phyloP scores from a whole-genome alignment of 495 filamentous ascomycete genomes.

The Massariosphaeria phaeospora region DNA sequence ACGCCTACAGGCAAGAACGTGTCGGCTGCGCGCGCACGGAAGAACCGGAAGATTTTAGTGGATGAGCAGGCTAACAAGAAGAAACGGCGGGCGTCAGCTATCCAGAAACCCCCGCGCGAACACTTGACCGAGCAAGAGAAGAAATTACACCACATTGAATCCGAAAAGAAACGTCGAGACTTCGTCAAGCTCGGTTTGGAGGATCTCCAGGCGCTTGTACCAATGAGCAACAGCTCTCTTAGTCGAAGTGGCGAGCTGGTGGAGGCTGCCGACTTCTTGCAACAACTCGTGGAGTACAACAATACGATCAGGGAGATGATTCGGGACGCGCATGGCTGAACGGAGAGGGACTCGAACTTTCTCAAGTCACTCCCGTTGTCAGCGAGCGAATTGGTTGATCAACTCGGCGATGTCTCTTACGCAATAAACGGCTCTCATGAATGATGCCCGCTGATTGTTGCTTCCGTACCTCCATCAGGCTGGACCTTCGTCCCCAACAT shows the following conservation, averaged over 20 bases:
- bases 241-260: constrained; percentile 76
- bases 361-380: too few species aligned
- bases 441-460: too few species aligned
- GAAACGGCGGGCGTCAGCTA: constrained; percentile 14
- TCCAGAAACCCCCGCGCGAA: constrained; percentile 55
- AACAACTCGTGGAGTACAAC: constrained; percentile 51
- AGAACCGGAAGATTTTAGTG: constrained; percentile 9
- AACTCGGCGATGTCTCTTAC: too few species aligned
- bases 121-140: constrained; percentile 83
- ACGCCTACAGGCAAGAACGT: constrained; percentile 32
- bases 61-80: constrained; percentile 16
- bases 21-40: neutral
- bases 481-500: too few species aligned
- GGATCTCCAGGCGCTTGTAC: constrained; percentile 65
- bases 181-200: constrained; percentile 74
- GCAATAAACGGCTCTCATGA: too few species aligned
- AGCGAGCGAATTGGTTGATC: too few species aligned
- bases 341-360: too few species aligned
- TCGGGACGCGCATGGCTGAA: neutral
- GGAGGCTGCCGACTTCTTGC: constrained; percentile 68
- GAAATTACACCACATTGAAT: constrained; percentile 79
- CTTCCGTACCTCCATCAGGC: too few species aligned
- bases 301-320: neutral
- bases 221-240: constrained; percentile 60
- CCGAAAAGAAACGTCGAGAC: constrained; percentile 79